A percentile compares a stretch with the other conserved stretches of the same genome.
Evolutionary conservation across 371 early-diverging fungal species (phyloP).

Genomic region (Ordospora colligata): DNA sequence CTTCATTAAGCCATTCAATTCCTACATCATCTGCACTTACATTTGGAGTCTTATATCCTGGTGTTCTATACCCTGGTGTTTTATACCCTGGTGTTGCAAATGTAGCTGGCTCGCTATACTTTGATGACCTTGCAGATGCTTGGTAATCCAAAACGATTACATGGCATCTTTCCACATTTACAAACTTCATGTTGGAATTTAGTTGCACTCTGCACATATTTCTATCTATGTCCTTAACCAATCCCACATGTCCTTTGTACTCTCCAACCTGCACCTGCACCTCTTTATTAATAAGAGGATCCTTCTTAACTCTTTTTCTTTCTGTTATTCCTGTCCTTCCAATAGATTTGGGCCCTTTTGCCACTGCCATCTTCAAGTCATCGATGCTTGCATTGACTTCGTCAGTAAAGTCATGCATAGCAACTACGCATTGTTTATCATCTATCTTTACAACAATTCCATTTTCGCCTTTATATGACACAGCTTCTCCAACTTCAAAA

Average conservation of each 20-base stretch:
- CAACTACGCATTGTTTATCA: constrained; percentile 64
- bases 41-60: constrained; percentile 26
- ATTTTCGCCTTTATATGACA: constrained; percentile 50
- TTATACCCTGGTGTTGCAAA: constrained; percentile 35
- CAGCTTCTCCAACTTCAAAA: constrained; percentile 72
- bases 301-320: constrained; percentile 55
- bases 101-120: not conserved
- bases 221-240: constrained; percentile 76
- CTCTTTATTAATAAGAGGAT: constrained; percentile 73
- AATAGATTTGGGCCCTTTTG: constrained; percentile 64
- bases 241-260: constrained; percentile 88
- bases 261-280: constrained; percentile 78
- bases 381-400: constrained; percentile 49
- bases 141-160: not conserved
- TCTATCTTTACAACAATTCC: constrained; percentile 76
- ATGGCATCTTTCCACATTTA: constrained; percentile 63
- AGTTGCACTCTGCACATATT: constrained; percentile 76
- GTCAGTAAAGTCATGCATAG: constrained; percentile 47
- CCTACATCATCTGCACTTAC: not conserved
- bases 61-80: constrained; percentile 47
- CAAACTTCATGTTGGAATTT: constrained; percentile 72
- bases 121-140: not conserved
- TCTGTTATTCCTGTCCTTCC: constrained; percentile 63
- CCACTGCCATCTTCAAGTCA: constrained; percentile 64
- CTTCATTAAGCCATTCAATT: constrained; percentile 10